These are phyloP conservation scores for Petunia axillaris DNA, from an alignment of 257 asterid genomes.

Conservation along the genomic window DNA sequence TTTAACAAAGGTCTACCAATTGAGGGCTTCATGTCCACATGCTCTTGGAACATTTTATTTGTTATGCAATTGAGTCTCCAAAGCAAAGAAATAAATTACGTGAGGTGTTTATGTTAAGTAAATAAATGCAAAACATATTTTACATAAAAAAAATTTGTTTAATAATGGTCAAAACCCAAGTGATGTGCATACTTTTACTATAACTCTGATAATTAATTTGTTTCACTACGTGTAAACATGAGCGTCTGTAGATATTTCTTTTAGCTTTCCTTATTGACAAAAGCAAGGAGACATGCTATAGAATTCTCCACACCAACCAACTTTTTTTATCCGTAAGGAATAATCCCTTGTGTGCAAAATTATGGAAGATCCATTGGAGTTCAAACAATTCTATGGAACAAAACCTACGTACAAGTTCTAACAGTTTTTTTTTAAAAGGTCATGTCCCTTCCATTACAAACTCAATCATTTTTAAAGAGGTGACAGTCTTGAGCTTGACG, in stretches of 20 bases:
- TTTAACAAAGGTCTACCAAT: constrained; percentile 19
- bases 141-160: too few species aligned
- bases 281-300: constrained; percentile 40
- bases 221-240: too few species aligned
- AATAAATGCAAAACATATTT: too few species aligned
- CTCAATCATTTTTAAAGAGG: too few species aligned
- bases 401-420: constrained; percentile 3
- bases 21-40: constrained; percentile 39
- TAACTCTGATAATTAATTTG: too few species aligned
- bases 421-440: not conserved
- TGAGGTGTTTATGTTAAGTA: too few species aligned
- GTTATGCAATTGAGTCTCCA: constrained; percentile 33
- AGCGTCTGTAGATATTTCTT: too few species aligned
- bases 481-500: too few species aligned
- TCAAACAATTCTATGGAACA: not conserved
- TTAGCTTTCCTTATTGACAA: constrained; percentile 33
- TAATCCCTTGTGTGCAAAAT: not conserved
- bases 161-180: too few species aligned
- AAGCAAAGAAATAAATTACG: too few species aligned
- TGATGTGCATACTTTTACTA: too few species aligned
- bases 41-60: constrained; percentile 35
- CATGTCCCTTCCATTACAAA: not conserved
- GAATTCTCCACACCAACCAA: constrained; percentile 24
- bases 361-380: not conserved
- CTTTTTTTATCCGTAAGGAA: too few species aligned